Conservation (phyloP, 345 rosid genomes). For the Melaleuca quinquenervia region DNA sequence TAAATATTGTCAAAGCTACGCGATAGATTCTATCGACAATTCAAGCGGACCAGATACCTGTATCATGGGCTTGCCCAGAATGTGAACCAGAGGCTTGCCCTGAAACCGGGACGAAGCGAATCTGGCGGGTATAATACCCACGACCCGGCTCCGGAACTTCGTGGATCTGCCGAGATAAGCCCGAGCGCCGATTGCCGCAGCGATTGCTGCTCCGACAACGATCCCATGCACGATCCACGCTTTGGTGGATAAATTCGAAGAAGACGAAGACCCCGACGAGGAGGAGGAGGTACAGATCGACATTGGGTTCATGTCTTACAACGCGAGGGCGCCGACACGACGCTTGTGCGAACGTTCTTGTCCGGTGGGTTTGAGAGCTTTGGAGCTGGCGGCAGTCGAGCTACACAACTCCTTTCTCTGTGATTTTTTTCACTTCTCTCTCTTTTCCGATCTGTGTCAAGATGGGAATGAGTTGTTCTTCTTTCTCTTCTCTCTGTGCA, state of each 20-base stretch:
- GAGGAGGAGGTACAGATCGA: slow-evolving; percentile 20
- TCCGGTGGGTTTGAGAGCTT: not conserved
- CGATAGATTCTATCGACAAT: not conserved
- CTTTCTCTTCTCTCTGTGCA: not conserved
- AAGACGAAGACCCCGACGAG: slow-evolving; percentile 18
- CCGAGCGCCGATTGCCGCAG: slow-evolving; percentile 49
- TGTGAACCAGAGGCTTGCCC: slow-evolving; percentile 81
- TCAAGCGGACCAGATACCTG: slow-evolving; percentile 32
- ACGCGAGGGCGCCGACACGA: not conserved
- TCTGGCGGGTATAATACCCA: slow-evolving; percentile 95
- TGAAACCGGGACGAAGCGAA: slow-evolving; percentile 83
- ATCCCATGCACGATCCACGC: slow-evolving; percentile 63
- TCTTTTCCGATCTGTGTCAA: not conserved
- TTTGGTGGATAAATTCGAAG: slow-evolving; percentile 28
- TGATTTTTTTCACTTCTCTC: too few relatives aligned
- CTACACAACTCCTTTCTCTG: too few relatives aligned
- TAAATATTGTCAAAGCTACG: not conserved
- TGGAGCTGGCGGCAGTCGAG: not conserved
- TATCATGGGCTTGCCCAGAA: slow-evolving; percentile 97
- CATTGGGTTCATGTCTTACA: slow-evolving; percentile 7
- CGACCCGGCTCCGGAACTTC: slow-evolving; percentile 67
- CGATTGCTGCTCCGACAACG: slow-evolving; percentile 63
- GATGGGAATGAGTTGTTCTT: not conserved
- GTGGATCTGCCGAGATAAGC: slow-evolving; percentile 45
- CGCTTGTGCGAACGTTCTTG: not conserved